A percentile compares a stretch with the other conserved stretches of the same genome.
Conservation (phyloP, 1,139 yeast genomes). For the Suhomyces wounanorum region DNA sequence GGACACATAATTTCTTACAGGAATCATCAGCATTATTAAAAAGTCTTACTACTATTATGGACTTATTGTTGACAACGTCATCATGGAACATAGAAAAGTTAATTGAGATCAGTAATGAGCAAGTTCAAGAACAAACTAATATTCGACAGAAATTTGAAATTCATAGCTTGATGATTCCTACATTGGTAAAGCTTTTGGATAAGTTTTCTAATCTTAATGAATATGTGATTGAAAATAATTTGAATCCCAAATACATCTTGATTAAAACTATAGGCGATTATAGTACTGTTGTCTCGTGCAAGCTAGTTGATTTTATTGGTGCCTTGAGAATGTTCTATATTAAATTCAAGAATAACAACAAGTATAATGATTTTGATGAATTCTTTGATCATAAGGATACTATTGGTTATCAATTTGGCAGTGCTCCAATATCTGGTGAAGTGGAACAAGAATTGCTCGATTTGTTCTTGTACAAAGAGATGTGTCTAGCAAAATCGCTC, state of each 20-base stretch:
- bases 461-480: slow-evolving; percentile 39
- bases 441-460: slow-evolving; percentile 30
- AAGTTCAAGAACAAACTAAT: slow-evolving; percentile 22
- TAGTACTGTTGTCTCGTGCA: slow-evolving; percentile 27
- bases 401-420: slow-evolving; percentile 14
- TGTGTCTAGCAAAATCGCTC: slow-evolving; percentile 26
- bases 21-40: slow-evolving; percentile 17
- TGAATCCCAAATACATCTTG: slow-evolving; percentile 1
- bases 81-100: slow-evolving; percentile 42
- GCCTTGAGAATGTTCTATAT: slow-evolving; percentile 38
- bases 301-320: slow-evolving; percentile 34
- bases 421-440: slow-evolving; percentile 21
- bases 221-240: slow-evolving; percentile 6
- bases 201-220: neutral
- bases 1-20: slow-evolving; percentile 27
- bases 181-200: neutral
- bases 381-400: slow-evolving; percentile 26
- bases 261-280: slow-evolving; percentile 25
- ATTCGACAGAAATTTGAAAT: slow-evolving; percentile 21
- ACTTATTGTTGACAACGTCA: slow-evolving; percentile 27
- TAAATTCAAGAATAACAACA: slow-evolving; percentile 28
- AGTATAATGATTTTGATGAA: slow-evolving; percentile 30
- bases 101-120: slow-evolving; percentile 21
- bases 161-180: slow-evolving; percentile 14
- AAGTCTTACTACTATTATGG: slow-evolving; percentile 25